phyloP scores from a whole-genome alignment of 2,329 filamentous ascomycete species.

The Xylaria sp. region DNA sequence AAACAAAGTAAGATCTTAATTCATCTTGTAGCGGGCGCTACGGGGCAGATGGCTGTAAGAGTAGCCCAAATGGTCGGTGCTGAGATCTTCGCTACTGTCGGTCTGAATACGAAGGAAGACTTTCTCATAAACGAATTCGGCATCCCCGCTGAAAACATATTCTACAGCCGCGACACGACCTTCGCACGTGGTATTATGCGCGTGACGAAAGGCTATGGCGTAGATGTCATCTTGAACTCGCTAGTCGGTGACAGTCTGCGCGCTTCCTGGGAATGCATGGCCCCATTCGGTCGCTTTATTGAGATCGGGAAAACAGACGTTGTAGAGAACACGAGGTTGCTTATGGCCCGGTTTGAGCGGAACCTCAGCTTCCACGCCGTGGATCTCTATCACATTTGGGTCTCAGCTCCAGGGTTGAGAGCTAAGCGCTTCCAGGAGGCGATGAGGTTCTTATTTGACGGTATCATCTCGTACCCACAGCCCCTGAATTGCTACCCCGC shows the following conservation, averaged over 20 bases:
- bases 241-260: no score
- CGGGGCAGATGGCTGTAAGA: not conserved
- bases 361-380: not conserved
- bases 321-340: not conserved
- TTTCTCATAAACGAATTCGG: constrained; percentile 4
- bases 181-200: no score
- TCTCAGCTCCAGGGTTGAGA: not conserved
- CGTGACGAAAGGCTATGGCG: constrained; percentile 1
- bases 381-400: constrained; percentile 26
- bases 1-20: not conserved
- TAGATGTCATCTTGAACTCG: not conserved
- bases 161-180: no score
- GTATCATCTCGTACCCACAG: not conserved
- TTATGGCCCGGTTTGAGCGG: constrained; percentile 11
- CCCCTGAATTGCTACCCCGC: not conserved
- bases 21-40: not conserved
- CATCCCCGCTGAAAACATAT: no score
- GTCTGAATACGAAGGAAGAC: not conserved
- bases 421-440: not conserved
- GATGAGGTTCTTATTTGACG: not conserved
- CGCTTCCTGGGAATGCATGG: no score
- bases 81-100: not conserved
- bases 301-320: no score
- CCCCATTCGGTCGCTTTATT: no score
- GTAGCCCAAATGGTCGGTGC: not conserved